These are phyloP conservation scores for Pyricularia sp. DNA, from an alignment of 2,329 filamentous ascomycete genomes.

Conservation along the genomic window DNA sequence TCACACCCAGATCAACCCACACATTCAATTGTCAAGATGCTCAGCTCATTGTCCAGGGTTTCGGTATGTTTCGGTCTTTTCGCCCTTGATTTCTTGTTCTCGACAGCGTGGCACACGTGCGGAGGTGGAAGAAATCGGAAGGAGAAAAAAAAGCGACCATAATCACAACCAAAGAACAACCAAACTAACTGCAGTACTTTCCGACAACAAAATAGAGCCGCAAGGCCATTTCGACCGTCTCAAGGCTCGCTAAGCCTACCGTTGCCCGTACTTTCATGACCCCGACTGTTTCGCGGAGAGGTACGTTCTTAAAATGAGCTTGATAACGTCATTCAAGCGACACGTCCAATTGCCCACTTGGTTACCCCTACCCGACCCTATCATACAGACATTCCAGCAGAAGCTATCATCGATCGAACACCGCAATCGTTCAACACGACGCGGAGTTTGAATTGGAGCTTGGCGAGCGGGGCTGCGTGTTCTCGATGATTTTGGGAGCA, in stretches of 20 bases:
- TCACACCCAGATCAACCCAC: not conserved
- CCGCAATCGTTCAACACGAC: not conserved
- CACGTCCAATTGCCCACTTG: not conserved
- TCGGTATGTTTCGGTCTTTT: conserved; percentile 35
- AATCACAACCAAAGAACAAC: not conserved
- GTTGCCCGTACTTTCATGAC: conserved; percentile 45
- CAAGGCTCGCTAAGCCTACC: conserved; percentile 37
- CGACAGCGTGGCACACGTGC: not conserved
- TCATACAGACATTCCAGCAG: not conserved
- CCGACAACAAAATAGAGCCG: conserved; percentile 28
- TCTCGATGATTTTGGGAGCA: not conserved
- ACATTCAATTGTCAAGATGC: conserved; percentile 34
- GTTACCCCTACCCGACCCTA: not conserved
- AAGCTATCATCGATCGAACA: not conserved
- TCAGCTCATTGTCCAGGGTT: conserved; percentile 44
- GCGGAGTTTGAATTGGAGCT: not conserved
- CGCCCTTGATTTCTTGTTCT: not conserved
- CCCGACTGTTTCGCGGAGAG: conserved; percentile 51
- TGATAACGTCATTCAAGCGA: not conserved
- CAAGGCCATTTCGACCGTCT: conserved; percentile 38
- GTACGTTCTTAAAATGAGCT: conserved; percentile 31
- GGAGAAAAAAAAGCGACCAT: not conserved
- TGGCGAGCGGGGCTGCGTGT: not conserved
- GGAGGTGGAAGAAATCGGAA: not conserved
- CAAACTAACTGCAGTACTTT: not conserved